Evolutionary conservation across 495 filamentous ascomycete genomes (phyloP), one percentile per base, ranked within the genome.

Genomic region (Jackrogersella multiformis): DNA sequence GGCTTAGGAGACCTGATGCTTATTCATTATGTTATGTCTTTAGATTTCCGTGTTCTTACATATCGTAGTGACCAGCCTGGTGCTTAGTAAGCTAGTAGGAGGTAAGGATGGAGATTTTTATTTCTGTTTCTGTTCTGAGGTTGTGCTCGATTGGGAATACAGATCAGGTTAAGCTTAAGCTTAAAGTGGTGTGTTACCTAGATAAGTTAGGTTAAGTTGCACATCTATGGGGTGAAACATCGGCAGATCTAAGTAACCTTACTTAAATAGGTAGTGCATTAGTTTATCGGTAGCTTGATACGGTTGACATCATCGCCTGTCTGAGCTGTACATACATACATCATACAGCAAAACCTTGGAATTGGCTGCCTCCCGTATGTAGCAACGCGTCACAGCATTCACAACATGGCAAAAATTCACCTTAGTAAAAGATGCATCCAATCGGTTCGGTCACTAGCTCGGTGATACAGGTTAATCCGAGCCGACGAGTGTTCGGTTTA

Each of bases 301-400:
- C 23, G n/a, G 24, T 54, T 70, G 67, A 70, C 65, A 55, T 68
- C 65, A 68, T 64, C 59, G 59, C 23, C 58, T 34, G 35, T 68
- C 58, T 59, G 39, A 67, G 49, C 32, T 68, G 59, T 45, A 5
- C 21, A n/a, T n/a, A n/a, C n/a, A 15, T 21, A 23, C 41, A 21
- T 44, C 41, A 23, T 44, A 44, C 18, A 44, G 23, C 41, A n/a
- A n/a, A 55, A 48, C 15, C 23, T 23, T 8, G 30, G 23, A 54
- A 24, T 57, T 62, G 56, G 51, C 46, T 57, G 9, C 56, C 51
- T 61, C 45, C 9, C 24, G n/a, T n/a, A n/a, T n/a, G n/a, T n/a
- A n/a, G n/a, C n/a, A n/a, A n/a, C n/a, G n/a, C n/a, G n/a, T n/a
- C n/a, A n/a, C n/a, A n/a, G n/a, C n/a, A n/a, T n/a, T n/a, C n/a